Base-by-base conservation (phyloP, 345 rosid genomes). In the Rhodamnia rubescens region DNA sequence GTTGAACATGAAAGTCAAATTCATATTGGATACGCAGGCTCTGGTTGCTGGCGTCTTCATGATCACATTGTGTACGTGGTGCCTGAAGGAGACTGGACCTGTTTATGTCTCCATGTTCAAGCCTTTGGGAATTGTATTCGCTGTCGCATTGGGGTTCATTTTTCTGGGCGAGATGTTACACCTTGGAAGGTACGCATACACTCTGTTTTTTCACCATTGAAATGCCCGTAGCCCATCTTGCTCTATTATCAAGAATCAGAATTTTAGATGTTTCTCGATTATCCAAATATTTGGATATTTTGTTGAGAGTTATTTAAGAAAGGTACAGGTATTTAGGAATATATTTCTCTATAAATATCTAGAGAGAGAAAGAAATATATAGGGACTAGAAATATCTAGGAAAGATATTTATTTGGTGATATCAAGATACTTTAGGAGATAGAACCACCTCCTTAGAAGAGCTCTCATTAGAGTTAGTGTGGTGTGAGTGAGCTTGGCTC, bases 91-190 rank as follows among this genome's bases (percentile, higher is more conserved):
- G 87, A 91, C 94, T 16, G 94, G 94, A 55, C 95, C 94, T n/a
- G 94, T 93, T 84, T 92, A 92, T 87, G 94, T 94, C 85, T 42
- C 94, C 53, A 90, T 93, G 94, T 93, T 92, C 91, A 94, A 94
- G 90, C 94, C 96, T 61, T 74, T 94, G 88, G 95, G 95, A 7
- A 86, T 93, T 83, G 81, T 90, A 57, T 87, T 93, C 87, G 90
- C 95, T 42, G 93, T 85, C 16, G 90, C 82, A 6, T 53, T 83
- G 21, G 95, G 97, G 69, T 85, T 87, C 74, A 83, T 91, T 84
- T 92, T 87, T 86, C 61, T 86, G 13, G 91, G 94, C 52, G 94
- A 92, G 85, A 85, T 89, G 7, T 86, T 92, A 88, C 90, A 87
- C 87, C 90, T 93, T 83, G 97, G 93, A 54, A 90, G 94, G 96